Evolutionary conservation across 2,329 filamentous ascomycete species (phyloP), one percentile per base, ranked within the genome.

Genomic region (Penicillium sp.): DNA sequence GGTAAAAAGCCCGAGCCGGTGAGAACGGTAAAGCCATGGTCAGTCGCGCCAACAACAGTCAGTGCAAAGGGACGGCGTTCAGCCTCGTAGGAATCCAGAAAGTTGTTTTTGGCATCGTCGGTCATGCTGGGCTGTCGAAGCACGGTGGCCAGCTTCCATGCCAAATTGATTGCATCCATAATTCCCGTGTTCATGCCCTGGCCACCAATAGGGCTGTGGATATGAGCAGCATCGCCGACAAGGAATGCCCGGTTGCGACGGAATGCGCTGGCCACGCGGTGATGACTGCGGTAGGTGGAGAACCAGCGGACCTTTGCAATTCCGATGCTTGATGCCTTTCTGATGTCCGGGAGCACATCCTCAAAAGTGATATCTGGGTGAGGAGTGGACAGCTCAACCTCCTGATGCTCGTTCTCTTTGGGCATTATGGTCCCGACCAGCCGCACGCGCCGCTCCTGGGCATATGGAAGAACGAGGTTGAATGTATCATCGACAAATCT

Each of bases 161-260:
- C 72, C 0, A 80, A 61, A 40, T 79, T 79, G 19, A 74, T 63
- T 1, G 74, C 70, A 40, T 79, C 76, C 16, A 74, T 71, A 14
- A 80, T 67, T 0, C 76, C 76, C 0, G 74, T 74, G 51, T 80
- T 80, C 73, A 80, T 75, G 1, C 78, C 78, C 51, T 79, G 77
- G 0, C 75, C 78, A 2, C 76, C 78, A 0, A 72, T 71, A 0
- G 75, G 75, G 25, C 67, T 75, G 44, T 80, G 76, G 9, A 76
- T 76, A 43, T 81, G 77, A 1, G 74, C 75, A 4, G 77, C 76
- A 40, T 81, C 78, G 10, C 78, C 77, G 2, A 73, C 76, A 0
- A 81, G 59, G 30, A 80, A 74, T 3, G 77, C 63, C 3, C 75
- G 68, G 2, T 72, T 70, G 15, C 67, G 64, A 4, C 71, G 69